Evolutionary conservation across 2,329 filamentous ascomycete genomes (phyloP).

Genomic region (Talaromyces sp.): DNA sequence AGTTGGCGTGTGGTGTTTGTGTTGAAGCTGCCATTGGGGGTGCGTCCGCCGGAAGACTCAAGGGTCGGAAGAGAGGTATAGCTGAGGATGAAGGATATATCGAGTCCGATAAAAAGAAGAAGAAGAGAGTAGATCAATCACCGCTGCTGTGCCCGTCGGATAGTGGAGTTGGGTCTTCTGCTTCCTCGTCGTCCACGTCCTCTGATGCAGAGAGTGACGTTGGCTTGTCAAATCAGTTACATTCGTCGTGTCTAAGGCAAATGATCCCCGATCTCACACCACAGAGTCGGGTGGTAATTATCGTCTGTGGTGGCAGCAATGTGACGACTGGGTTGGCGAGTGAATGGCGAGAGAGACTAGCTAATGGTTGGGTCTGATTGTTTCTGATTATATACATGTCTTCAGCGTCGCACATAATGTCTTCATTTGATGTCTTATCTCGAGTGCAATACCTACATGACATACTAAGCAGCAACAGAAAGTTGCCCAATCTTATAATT

Average conservation of each 20-base stretch:
- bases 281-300: slow-evolving; percentile 70
- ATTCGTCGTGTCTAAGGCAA: slow-evolving; percentile 51
- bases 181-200: not conserved
- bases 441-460: not conserved
- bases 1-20: slow-evolving; percentile 79
- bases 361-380: slow-evolving; percentile 34
- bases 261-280: slow-evolving; percentile 61
- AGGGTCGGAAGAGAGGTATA: slow-evolving; percentile 4
- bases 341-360: slow-evolving; percentile 51
- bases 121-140: slow-evolving; percentile 27
- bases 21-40: slow-evolving; percentile 51
- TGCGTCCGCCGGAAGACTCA: slow-evolving; percentile 16
- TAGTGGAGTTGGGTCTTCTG: slow-evolving; percentile 9
- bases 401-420: not conserved
- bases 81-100: not conserved
- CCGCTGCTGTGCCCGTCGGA: not conserved
- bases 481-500: slow-evolving; percentile 60
- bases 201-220: slow-evolving; percentile 16
- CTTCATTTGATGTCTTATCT: not conserved
- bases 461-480: not conserved
- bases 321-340: slow-evolving; percentile 60
- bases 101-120: not conserved
- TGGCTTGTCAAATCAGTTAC: slow-evolving; percentile 5
- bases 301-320: slow-evolving; percentile 77
- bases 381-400: not conserved